These are phyloP conservation scores for Russula abietina DNA, from an alignment of 768 basidiomycete genomes.

Conservation along the genomic window DNA sequence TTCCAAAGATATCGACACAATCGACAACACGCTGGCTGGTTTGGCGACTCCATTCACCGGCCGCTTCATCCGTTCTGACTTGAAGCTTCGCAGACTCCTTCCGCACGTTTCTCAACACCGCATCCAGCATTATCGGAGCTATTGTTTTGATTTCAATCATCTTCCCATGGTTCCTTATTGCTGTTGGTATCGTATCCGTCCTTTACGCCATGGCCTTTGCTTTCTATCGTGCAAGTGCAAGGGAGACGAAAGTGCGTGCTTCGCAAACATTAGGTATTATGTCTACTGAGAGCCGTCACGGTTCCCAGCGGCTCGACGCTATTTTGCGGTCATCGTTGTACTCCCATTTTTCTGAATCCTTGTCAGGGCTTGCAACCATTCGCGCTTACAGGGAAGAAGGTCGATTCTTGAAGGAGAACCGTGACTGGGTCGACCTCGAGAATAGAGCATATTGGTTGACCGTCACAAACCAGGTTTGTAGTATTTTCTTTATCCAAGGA, in stretches of 20 bases:
- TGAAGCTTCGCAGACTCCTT: slow-evolving; percentile 48
- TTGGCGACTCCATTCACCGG: slow-evolving; percentile 3
- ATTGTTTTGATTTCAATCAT: slow-evolving; percentile 73
- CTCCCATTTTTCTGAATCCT: slow-evolving; percentile 87
- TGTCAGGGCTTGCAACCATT: slow-evolving; percentile 82
- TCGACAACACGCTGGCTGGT: slow-evolving; percentile 69
- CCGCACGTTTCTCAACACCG: slow-evolving; percentile 63
- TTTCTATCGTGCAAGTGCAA: slow-evolving; percentile 81
- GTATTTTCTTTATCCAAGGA: not conserved
- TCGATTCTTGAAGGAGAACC: slow-evolving; percentile 72
- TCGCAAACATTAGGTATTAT: not conserved
- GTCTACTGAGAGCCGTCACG: not conserved
- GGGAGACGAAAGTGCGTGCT: slow-evolving; percentile 65
- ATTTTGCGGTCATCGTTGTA: slow-evolving; percentile 83
- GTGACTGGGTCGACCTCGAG: slow-evolving; percentile 72
- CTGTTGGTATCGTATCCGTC: slow-evolving; percentile 51
- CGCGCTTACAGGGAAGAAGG: slow-evolving; percentile 78
- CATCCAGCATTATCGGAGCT: slow-evolving; percentile 63
- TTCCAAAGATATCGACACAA: slow-evolving; percentile 79
- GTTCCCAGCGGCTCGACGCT: slow-evolving; percentile 57
- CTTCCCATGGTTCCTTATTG: slow-evolving; percentile 81
- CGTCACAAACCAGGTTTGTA: slow-evolving; percentile 64
- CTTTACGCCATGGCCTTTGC: slow-evolving; percentile 65
- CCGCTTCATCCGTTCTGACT: slow-evolving; percentile 7
- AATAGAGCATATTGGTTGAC: slow-evolving; percentile 89